These are phyloP conservation scores for Pulveroboletus frians DNA, from an alignment of 768 basidiomycete genomes.

Conservation along the genomic window DNA sequence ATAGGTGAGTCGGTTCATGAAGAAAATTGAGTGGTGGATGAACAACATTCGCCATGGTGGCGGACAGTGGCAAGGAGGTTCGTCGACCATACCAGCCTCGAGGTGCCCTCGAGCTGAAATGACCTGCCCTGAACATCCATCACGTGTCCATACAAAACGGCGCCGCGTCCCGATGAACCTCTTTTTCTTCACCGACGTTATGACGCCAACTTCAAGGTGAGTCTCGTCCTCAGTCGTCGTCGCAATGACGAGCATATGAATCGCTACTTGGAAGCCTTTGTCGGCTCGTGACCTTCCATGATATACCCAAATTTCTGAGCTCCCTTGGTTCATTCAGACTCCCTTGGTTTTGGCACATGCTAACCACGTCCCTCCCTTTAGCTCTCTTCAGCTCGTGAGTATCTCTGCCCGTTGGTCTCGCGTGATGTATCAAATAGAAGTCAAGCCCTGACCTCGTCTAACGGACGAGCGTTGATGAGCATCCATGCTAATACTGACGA, in stretches of 20 bases:
- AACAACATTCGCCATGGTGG: constrained; percentile 67
- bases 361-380: constrained; percentile 5
- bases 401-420: constrained; percentile 8
- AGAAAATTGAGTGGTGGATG: constrained; percentile 63
- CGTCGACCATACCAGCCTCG: constrained; percentile 7
- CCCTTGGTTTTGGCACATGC: constrained; percentile 1
- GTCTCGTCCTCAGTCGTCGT: constrained; percentile 17
- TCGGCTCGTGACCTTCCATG: constrained; percentile 59
- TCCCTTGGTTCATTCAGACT: constrained; percentile 11
- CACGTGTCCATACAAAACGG: constrained; percentile 31
- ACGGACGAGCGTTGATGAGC: constrained; percentile 70
- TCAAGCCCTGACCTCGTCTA: constrained; percentile 84
- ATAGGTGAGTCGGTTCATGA: constrained; percentile 51
- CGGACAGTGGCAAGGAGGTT: constrained; percentile 13
- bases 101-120: constrained; percentile 5
- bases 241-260: constrained; percentile 67
- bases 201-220: constrained; percentile 23
- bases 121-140: constrained; percentile 32
- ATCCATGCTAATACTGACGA: constrained; percentile 88
- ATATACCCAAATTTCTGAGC: constrained; percentile 95
- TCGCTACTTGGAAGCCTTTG: constrained; percentile 78
- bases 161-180: constrained; percentile 1
- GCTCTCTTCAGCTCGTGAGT: constrained; percentile 32
- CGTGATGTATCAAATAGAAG: constrained; percentile 78
- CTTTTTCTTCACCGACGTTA: not conserved